These are phyloP conservation scores for Arthrobotrys sphaeroides DNA, from an alignment of 2,329 filamentous ascomycete species.

Conservation along the genomic window DNA sequence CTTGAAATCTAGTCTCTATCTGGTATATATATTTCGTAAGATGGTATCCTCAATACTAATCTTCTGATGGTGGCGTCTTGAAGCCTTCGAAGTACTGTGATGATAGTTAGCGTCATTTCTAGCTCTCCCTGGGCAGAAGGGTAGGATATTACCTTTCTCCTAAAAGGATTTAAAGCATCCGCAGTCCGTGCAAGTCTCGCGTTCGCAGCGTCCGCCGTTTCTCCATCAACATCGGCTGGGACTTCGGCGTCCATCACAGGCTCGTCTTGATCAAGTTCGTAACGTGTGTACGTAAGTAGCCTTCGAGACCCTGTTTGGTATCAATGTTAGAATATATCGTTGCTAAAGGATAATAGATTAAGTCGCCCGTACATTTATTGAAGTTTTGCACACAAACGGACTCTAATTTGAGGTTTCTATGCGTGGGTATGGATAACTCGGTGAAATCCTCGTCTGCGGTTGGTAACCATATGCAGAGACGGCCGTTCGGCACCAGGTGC, in stretches of 20 bases:
- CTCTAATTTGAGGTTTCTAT: constrained; percentile 77
- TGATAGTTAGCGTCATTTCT: no score
- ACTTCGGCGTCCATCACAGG: constrained; percentile 55
- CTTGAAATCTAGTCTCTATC: not conserved
- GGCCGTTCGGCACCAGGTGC: constrained; percentile 79
- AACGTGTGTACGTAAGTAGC: constrained; percentile 83
- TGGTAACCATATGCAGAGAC: constrained; percentile 97
- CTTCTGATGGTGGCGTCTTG: constrained; percentile 55
- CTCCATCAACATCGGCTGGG: constrained; percentile 59
- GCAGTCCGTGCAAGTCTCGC: constrained; percentile 66
- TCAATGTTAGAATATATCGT: no score
- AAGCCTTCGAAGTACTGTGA: constrained; percentile 63
- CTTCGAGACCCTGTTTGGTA: constrained; percentile 75
- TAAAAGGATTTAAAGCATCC: constrained; percentile 74
- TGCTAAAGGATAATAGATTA: no score
- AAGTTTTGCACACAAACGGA: constrained; percentile 85
- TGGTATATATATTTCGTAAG: no score
- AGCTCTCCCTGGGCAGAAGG: not conserved
- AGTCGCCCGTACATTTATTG: constrained; percentile 77
- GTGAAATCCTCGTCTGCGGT: constrained; percentile 82
- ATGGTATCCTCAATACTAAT: no score
- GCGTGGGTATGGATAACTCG: constrained; percentile 78
- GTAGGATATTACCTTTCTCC: constrained; percentile 64
- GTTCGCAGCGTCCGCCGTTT: constrained; percentile 54
- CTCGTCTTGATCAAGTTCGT: constrained; percentile 67